phyloP scores from a whole-genome alignment of 2,329 filamentous ascomycete species.

The Fusarium begoniae region DNA sequence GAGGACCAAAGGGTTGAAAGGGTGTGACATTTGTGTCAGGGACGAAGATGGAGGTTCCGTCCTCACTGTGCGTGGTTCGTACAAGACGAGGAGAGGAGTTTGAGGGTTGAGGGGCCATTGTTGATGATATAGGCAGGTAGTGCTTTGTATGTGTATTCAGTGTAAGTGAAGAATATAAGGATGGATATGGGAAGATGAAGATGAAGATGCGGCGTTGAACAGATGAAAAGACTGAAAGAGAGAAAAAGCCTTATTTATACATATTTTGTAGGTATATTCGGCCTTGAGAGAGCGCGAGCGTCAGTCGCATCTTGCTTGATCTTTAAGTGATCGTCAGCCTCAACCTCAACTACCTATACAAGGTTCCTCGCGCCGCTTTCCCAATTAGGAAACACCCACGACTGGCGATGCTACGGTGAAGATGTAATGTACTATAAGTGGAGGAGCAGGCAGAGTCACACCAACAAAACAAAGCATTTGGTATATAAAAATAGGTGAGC shows the following conservation, averaged over 20 bases:
- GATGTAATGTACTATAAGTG: background rate
- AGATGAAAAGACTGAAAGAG: too few species aligned
- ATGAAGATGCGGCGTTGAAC: too few species aligned
- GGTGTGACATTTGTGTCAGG: conserved; percentile 5
- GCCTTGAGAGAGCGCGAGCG: background rate
- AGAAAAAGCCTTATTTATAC: background rate
- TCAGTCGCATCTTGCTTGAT: background rate
- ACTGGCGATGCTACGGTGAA: background rate
- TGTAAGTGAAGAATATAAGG: background rate
- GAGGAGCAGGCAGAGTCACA: too few species aligned
- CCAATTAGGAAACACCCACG: conserved; percentile 25
- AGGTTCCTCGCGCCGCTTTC: conserved; percentile 27
- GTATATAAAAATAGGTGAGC: background rate
- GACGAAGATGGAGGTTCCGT: conserved; percentile 12
- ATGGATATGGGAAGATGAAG: background rate
- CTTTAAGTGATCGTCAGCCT: conserved; percentile 1
- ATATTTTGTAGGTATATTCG: background rate
- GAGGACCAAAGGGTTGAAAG: conserved; percentile 17
- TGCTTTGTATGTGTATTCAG: background rate
- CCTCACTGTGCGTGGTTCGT: background rate
- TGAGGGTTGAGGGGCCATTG: background rate
- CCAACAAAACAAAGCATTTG: background rate
- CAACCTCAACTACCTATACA: background rate
- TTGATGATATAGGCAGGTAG: background rate
- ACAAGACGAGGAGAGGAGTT: conserved; percentile 3